These are phyloP conservation scores for Blastobotrys illinoisensis DNA, from an alignment of 1,139 yeast genomes.

Conservation along the genomic window DNA sequence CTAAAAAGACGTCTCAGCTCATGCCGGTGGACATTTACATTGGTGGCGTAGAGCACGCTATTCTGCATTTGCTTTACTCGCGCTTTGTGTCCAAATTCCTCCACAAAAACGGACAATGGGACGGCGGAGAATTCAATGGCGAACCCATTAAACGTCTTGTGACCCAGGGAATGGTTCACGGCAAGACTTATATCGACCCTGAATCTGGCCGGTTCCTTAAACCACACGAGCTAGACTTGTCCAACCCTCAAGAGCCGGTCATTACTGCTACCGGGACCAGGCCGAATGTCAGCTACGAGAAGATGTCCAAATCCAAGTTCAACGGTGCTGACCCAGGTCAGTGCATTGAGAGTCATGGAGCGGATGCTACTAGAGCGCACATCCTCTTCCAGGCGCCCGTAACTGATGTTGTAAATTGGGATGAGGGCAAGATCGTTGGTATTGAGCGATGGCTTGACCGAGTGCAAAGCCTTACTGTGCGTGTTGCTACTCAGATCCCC, in stretches of 20 bases:
- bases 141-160: conserved; percentile 79
- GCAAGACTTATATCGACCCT: conserved; percentile 74
- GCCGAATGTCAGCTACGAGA: conserved; percentile 64
- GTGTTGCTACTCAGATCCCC: background rate
- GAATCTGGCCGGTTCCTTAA: conserved; percentile 65
- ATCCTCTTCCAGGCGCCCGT: conserved; percentile 92
- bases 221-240: conserved; percentile 60
- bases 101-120: conserved; percentile 54
- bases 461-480: conserved; percentile 38
- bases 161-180: conserved; percentile 98
- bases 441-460: conserved; percentile 78
- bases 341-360: conserved; percentile 76
- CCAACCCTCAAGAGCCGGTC: conserved; percentile 37
- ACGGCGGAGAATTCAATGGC: conserved; percentile 46
- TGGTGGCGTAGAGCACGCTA: conserved; percentile 97
- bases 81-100: conserved; percentile 81
- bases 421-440: conserved; percentile 80
- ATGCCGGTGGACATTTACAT: conserved; percentile 87
- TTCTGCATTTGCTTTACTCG: conserved; percentile 78
- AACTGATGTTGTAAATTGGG: conserved; percentile 79
- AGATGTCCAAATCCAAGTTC: conserved; percentile 93
- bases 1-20: conserved; percentile 44
- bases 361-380: conserved; percentile 93
- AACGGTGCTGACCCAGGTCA: conserved; percentile 89
- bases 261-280: conserved; percentile 46